These are phyloP conservation scores for Suillus plorans DNA, from an alignment of 768 basidiomycete species.

Conservation along the genomic window DNA sequence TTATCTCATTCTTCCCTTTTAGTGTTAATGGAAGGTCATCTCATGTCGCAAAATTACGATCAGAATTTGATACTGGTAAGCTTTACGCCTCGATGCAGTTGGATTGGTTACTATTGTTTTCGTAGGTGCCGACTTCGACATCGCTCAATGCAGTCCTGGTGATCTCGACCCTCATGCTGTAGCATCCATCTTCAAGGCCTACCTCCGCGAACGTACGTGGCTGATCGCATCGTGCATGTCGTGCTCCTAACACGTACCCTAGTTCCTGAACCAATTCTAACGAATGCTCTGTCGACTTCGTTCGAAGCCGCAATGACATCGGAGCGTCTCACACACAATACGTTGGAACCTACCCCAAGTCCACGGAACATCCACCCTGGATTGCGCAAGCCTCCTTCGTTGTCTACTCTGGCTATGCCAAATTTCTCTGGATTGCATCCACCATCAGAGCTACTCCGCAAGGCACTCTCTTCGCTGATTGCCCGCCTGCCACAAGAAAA, in stretches of 20 bases:
- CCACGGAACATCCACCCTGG: conserved; percentile 38
- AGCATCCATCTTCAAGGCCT: conserved; percentile 90
- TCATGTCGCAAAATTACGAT: conserved; percentile 71
- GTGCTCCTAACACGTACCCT: conserved; percentile 6
- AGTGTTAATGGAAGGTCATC: conserved; percentile 84
- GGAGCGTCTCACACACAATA: conserved; percentile 40
- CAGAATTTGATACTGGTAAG: conserved; percentile 80
- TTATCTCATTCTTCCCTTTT: conserved; percentile 17
- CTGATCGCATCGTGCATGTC: conserved; percentile 7
- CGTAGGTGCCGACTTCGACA: conserved; percentile 82
- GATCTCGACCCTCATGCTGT: conserved; percentile 96
- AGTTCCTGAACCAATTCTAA: conserved; percentile 91
- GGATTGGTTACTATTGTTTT: conserved; percentile 13
- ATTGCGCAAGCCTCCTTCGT: conserved; percentile 75
- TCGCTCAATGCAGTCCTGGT: conserved; percentile 73
- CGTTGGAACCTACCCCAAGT: conserved; percentile 32
- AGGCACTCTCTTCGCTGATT: conserved; percentile 62
- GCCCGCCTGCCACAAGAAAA: conserved; percentile 75
- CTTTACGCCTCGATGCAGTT: conserved; percentile 1
- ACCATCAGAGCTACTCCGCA: conserved; percentile 57
- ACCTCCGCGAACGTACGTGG: conserved; percentile 83
- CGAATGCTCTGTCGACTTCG: conserved; percentile 61
- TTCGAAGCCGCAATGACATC: conserved; percentile 77
- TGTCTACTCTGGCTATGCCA: conserved; percentile 77
- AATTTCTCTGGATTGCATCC: conserved; percentile 59